phyloP scores from a whole-genome alignment of 2,329 filamentous ascomycete genomes.

The Talaromyces funiculosus region DNA sequence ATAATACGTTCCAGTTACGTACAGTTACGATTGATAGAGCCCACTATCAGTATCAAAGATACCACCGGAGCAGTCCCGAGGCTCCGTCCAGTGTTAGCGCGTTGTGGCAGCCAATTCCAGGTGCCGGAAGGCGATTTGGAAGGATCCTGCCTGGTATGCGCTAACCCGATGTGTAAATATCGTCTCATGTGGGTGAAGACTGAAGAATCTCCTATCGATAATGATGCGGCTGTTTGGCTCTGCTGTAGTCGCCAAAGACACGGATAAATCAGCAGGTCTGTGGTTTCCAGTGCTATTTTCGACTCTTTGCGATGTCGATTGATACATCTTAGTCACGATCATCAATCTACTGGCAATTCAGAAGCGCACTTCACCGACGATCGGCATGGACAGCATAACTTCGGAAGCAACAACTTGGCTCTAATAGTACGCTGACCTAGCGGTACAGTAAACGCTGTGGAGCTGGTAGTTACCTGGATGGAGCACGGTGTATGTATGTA shows the following conservation, averaged over 20 bases:
- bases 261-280: not conserved
- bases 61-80: not conserved
- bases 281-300: not conserved
- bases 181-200: not conserved
- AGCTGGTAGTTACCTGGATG: not conserved
- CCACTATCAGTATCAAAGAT: not conserved
- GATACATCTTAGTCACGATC: not conserved
- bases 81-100: conserved; percentile 1
- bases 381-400: not conserved
- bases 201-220: conserved; percentile 1
- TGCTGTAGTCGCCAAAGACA: not conserved
- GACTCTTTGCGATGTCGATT: not conserved
- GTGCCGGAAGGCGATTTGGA: not conserved
- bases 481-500: not conserved
- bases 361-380: conserved; percentile 2
- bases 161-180: not conserved
- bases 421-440: not conserved
- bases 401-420: conserved; percentile 1
- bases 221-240: not conserved
- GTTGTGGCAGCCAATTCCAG: conserved; percentile 1
- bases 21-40: not conserved
- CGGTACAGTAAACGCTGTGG: not conserved
- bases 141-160: not conserved
- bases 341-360: not conserved
- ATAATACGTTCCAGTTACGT: not conserved